Evolutionary conservation across 1,284 basidiomycete species (phyloP).

Genomic region (Moniliella sp.): DNA sequence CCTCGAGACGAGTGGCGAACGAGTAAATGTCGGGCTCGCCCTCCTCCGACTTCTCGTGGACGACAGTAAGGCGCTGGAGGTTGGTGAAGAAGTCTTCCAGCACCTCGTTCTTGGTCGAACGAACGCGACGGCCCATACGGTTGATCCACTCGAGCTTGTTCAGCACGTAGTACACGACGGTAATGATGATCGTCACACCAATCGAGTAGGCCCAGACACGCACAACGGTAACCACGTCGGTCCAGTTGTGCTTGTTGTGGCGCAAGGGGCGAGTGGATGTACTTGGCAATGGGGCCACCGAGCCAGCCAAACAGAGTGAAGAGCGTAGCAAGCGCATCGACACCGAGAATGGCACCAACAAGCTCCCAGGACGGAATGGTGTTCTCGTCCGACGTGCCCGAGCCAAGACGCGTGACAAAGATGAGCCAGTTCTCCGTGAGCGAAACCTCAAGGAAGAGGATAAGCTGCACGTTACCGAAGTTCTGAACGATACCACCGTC

Average conservation of each 20-base stretch:
- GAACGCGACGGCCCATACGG: slow-evolving; percentile 37
- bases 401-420: slow-evolving; percentile 37
- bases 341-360: slow-evolving; percentile 39
- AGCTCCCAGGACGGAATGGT: slow-evolving; percentile 39
- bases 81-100: slow-evolving; percentile 40
- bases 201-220: slow-evolving; percentile 41
- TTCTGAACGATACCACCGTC: slow-evolving; percentile 41
- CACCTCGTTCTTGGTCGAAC: slow-evolving; percentile 37
- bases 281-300: slow-evolving; percentile 37
- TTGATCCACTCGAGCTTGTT: slow-evolving; percentile 38
- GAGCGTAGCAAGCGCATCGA: slow-evolving; percentile 41
- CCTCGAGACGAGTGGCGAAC: slow-evolving; percentile 30
- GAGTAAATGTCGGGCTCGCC: slow-evolving; percentile 23
- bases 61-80: slow-evolving; percentile 39
- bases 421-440: slow-evolving; percentile 43
- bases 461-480: slow-evolving; percentile 40
- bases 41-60: slow-evolving; percentile 36
- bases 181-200: slow-evolving; percentile 39
- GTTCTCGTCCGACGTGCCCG: slow-evolving; percentile 30
- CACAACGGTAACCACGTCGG: slow-evolving; percentile 41
- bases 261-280: too few relatives aligned
- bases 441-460: slow-evolving; percentile 43
- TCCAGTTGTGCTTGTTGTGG: too few relatives aligned
- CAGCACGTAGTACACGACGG: slow-evolving; percentile 37
- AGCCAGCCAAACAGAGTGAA: slow-evolving; percentile 42